Base-by-base conservation (phyloP, 1,284 basidiomycete genomes). In the Ceratobasidium sp. region DNA sequence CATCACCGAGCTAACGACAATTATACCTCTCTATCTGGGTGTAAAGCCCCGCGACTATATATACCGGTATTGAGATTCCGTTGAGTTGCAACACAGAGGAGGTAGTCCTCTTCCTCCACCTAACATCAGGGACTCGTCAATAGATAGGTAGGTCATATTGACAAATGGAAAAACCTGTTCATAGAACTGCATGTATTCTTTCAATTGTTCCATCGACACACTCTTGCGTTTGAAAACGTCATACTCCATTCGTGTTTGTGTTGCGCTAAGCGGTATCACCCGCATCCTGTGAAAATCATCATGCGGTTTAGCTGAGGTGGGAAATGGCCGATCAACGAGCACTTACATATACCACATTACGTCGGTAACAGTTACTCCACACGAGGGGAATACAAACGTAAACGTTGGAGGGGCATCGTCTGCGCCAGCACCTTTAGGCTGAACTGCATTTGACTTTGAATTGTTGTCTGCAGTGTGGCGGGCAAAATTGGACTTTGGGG, bases 211-310 rank as follows among this genome's bases (percentile, higher is more conserved):
- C 48, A 76, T 72, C 14, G 75, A 61, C 34, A 77, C 73, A 14
- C 58, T 72, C 48, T 76, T 78, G 21, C 74, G 75, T 16, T 73
- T 73, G 71, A 75, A 79, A 23, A 78, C 76, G 59, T 77, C 77
- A 61, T 79, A 79, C 64, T 79, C 76, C 73, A 78, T 76, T n/a
- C 75, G 46, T 14, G 77, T 77, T 74, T 76, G 73, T 18, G 75
- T 76, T 10, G 77, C 77, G 36, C 74, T 74, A 45, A 78, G 65
- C 55, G 77, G 77, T 6, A 77, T 71, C 21, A 74, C 73, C 3
- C 75, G 73, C 74, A 76, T 76, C 65, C 65, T 69, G 23, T 41
- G n/a, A 21, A 12, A 6, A 3, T 52, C 26, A 14, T 1, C 34
- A n/a, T 65, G 1, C 46, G 36, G 14, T 16, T 28, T 18, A 3